Evolutionary conservation across 2,329 filamentous ascomycete genomes (phyloP), one percentile per base, ranked within the genome.

Genomic region (Arthrinium phaeospermum): DNA sequence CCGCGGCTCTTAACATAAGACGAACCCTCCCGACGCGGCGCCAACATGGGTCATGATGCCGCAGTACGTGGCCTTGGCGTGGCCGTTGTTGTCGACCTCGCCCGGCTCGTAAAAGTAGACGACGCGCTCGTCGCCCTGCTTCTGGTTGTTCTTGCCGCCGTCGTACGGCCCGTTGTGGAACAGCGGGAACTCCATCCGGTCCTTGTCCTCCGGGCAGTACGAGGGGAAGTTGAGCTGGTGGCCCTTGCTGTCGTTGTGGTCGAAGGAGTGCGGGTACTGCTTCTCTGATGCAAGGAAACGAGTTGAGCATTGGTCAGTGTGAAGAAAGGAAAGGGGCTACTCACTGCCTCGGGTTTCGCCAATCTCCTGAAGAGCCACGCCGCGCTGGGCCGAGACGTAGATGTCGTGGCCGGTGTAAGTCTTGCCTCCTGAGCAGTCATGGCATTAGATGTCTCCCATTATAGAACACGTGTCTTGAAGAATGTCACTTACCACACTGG

Each of bases 231-330:
- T 30, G 53, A 61, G 53, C 7, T 61, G 19, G 53, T 61, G 53
- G 53, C 53, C 53, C 53, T 61, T 61, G 53, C 53, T 61, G 53
- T 61, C 53, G 24, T 61, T 27, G 53, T 61, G 53, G 24, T 61
- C 53, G 24, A 61, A 61, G 6, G 24, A 30, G 24, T 61, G 24
- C 24, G 53, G 53, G 53, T 61, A 61, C 24, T 30, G 12, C 6
- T 24, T 27, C 53, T 30, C 34, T 46, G 13, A 10, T 7, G 4
- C 44, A 6, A 14, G 10, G 16, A 46, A 12, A 12, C 13, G 4
- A 16, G 13, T 46, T 46, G 13, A 12, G 5, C 4, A 14, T 4
- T 19, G 4, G 4, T 46, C 44, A 5, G 13, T 19, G 44, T 46
- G 16, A 16, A 14, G 13, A 16, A 4, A 6, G 12, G 1, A 16